Conservation (phyloP, 768 basidiomycete genomes). For the Strobilomyces confusus region DNA sequence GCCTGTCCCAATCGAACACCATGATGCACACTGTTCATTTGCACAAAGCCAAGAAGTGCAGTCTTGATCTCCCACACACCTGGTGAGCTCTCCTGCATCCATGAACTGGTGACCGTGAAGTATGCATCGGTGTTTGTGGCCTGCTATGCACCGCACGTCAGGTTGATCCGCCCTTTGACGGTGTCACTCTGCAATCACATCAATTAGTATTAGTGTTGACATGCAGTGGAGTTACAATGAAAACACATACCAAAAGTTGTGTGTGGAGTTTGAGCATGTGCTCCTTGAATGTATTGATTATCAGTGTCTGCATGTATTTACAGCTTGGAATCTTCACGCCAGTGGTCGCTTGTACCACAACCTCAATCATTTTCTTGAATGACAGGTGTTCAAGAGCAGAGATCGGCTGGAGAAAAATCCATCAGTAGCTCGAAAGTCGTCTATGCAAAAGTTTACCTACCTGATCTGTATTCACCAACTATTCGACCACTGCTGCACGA, state of each 20-base stretch:
- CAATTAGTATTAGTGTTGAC: not conserved
- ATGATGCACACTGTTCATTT: constrained; percentile 37
- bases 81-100: not conserved
- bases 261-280: not conserved
- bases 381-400: not conserved
- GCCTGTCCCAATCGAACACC: constrained; percentile 36
- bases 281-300: not conserved
- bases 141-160: constrained; percentile 1
- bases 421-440: not conserved
- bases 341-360: not conserved
- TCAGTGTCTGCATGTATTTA: not conserved
- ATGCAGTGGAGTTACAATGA: no score
- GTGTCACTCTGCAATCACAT: not conserved
- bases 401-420: not conserved
- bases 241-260: not conserved
- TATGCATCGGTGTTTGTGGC: not conserved
- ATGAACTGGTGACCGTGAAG: not conserved
- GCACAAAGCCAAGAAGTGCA: constrained; percentile 34
- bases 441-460: not conserved
- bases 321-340: not conserved
- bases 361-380: not conserved
- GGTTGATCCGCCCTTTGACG: constrained; percentile 21
- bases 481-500: not conserved
- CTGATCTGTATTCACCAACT: not conserved
- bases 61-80: not conserved